These are phyloP conservation scores for Quercus rubra DNA, from an alignment of 306 rosid genomes.

Conservation along the genomic window DNA sequence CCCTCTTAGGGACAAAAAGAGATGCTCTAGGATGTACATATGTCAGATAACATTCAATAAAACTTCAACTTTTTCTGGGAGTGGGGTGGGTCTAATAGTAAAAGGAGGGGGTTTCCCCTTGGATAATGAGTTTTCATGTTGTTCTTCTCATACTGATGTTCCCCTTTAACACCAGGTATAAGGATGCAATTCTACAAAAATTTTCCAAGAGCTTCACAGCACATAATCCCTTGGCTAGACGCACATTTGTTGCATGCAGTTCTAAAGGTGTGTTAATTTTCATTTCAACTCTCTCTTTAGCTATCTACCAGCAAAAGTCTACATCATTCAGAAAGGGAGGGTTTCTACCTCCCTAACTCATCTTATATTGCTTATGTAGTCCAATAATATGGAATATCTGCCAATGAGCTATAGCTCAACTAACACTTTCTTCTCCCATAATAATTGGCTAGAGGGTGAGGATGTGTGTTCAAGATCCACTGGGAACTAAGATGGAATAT, in stretches of 20 bases:
- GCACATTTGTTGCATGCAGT: conserved; percentile 6
- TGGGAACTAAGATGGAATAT: background rate
- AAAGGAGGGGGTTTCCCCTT: background rate
- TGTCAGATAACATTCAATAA: background rate
- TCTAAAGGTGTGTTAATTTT: conserved; percentile 24
- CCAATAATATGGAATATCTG: background rate
- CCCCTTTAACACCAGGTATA: conserved; percentile 18
- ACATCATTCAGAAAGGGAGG: background rate
- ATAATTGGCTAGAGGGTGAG: too few species aligned
- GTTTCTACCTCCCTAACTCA: background rate
- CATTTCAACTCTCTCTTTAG: background rate
- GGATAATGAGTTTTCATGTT: background rate
- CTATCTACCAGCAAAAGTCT: background rate
- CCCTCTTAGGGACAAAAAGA: too few species aligned
- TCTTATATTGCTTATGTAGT: background rate
- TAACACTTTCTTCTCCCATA: too few species aligned
- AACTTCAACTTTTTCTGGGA: background rate
- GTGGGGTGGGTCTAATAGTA: background rate
- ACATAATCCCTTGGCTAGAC: background rate
- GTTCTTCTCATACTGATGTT: background rate
- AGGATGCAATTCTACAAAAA: conserved; percentile 9
- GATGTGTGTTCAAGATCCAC: background rate
- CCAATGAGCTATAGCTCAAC: too few species aligned
- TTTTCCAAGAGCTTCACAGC: conserved; percentile 2
- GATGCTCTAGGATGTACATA: too few species aligned